Base-by-base conservation (phyloP, 331 rosid species). In the Quercus lobata region DNA sequence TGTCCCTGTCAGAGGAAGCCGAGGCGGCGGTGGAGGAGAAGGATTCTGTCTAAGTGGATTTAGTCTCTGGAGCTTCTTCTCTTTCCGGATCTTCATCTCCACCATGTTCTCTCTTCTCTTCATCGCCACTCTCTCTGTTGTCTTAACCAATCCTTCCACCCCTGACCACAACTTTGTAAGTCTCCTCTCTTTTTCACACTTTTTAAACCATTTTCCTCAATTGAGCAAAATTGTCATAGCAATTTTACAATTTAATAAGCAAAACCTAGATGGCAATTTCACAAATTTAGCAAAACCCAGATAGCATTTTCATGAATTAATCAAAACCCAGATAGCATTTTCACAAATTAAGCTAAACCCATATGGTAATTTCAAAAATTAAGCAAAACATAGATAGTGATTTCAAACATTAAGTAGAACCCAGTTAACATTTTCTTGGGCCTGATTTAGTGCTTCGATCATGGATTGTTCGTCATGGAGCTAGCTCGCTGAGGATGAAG, bases 1-100 rank as follows among this genome's bases (percentile, higher is more conserved):
- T 78, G 97, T 89, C 82, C 88, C 97, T 81, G 80, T 75, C 73
- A 87, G 98, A 78, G 99, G 98, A 78, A 63, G 90, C 93, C 88
- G 97, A 24, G 81, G 83, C 19, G 84, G 79, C 22, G 84, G 85
- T 21, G 86, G 10, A 1, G 3, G 87, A 84, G 93, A 84, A 8
- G 35, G 35, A 32, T 32, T 78, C 76, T 2, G 85, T 34, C 58
- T 82, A 35, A 85, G 90, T 74, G 94, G 94, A 55, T 88, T 89
- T 79, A 77, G 74, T 30, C 32, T 4, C 1, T 4, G 1, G 4
- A 30, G 5, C 32, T 30, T 91, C 86, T 96, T 93, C 90, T 93
- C 98, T 0, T 93, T 86, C 83, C 87, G 97, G 93, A 89, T 96
- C 94, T 96, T 96, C 88, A 89, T 96, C 72, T 96, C 99, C 35